Base-by-base conservation (phyloP, 768 basidiomycete genomes). In the Tremella fuciformis region DNA sequence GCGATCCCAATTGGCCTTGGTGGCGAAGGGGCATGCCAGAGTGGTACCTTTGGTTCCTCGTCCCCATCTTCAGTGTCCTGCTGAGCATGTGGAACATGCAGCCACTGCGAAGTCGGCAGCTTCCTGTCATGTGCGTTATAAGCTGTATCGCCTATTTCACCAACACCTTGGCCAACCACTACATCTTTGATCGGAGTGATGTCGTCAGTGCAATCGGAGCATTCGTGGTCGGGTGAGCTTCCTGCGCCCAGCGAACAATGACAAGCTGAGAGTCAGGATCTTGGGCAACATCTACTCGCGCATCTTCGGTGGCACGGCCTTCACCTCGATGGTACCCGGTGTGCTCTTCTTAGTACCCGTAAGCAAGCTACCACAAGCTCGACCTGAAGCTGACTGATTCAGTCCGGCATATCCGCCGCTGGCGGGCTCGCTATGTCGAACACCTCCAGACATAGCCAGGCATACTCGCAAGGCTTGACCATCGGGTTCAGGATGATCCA, bases 321-420 rank as follows among this genome's bases (percentile, higher is more conserved):
- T 91, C 77, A 89, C 89, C 9, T 85, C 85, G 1, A 92, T 92
- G 90, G 88, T 91, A 40, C 88, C 89, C 22, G 89, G 89, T 39
- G 88, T 92, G 4, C 75, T 90, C 62, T 89, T 92, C 77, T 79
- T 91, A 59, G 88, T 92, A 22, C 90, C 90, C 13, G 89, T 90
- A 73, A 74, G 86, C 82, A 18, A 13, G 8, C n/a, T 38, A 8
- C 16, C 53, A 19, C 18, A 4, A 11, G 13, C 26, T 21, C 25
- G 8, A n/a, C 52, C 21, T 29, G 16, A 13, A 16, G 29, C 60
- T 57, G 24, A 53, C 44, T 18, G 1, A 7, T 3, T 48, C n/a
- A 70, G 69, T 70, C 69, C 57, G 89, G 89, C 42, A 82, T 91
- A 48, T 88, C 90, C 8, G 88, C 89, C 75, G 88, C 88, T 1